A percentile compares a stretch with the other conserved stretches of the same genome.
These are phyloP conservation scores for Mycena indigotica DNA, from an alignment of 768 basidiomycete genomes.

Conservation along the genomic window DNA sequence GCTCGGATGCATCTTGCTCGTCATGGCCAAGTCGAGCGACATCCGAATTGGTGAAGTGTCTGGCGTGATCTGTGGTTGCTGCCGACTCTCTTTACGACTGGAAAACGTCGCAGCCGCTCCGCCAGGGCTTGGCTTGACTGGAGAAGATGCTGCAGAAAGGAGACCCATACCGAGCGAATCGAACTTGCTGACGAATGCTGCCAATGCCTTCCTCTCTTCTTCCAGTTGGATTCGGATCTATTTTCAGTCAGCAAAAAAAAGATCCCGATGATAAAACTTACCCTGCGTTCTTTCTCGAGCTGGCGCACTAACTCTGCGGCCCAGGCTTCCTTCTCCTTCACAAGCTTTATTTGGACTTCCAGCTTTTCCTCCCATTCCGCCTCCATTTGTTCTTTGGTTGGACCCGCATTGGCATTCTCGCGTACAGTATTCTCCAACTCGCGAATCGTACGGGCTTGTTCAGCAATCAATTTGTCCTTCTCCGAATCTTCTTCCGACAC, in stretches of 20 bases:
- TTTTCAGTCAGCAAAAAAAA: background rate
- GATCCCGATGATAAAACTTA: constrained; percentile 31
- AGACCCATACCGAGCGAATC: constrained; percentile 65
- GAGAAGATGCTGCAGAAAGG: constrained; percentile 33
- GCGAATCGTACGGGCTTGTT: constrained; percentile 73
- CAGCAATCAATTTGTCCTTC: constrained; percentile 73
- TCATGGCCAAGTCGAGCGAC: constrained; percentile 31
- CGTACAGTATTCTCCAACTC: constrained; percentile 74
- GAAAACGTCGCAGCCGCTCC: constrained; percentile 53
- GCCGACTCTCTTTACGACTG: constrained; percentile 44
- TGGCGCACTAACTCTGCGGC: constrained; percentile 73
- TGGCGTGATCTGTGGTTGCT: constrained; percentile 30
- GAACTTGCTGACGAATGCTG: constrained; percentile 81
- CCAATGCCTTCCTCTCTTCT: constrained; percentile 75
- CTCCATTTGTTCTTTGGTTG: constrained; percentile 75
- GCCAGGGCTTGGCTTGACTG: constrained; percentile 52
- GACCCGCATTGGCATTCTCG: constrained; percentile 71
- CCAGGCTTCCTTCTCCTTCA: constrained; percentile 76
- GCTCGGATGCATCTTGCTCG: constrained; percentile 41
- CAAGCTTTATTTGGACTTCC: constrained; percentile 55
- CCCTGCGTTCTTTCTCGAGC: constrained; percentile 79
- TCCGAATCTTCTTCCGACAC: constrained; percentile 68
- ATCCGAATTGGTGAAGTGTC: constrained; percentile 57
- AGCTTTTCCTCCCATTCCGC: constrained; percentile 64
- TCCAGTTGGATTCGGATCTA: constrained; percentile 67